Base-by-base conservation (phyloP, 345 rosid genomes). In the Citrus inodora region DNA sequence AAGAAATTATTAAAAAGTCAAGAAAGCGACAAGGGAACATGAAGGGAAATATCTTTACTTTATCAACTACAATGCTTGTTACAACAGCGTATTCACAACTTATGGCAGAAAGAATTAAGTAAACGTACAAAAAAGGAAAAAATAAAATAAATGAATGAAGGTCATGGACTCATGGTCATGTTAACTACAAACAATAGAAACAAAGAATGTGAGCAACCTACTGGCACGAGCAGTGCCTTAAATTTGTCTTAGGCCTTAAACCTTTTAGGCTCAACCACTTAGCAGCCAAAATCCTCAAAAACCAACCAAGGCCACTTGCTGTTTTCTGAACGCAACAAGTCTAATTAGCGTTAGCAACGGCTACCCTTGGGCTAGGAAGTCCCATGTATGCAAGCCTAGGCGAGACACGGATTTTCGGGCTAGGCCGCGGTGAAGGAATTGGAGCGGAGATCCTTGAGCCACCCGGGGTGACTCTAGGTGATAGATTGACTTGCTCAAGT, bases 401-500 rank as follows among this genome's bases (percentile, higher is more conserved):
- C 2, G 88, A 87, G 73, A 87, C 78, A 5, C 85, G 80, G 40
- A 85, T 81, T 76, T 42, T 79, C 2, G 87, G 88, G 81, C 87
- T 85, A 1, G 90, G 90, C 59, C 90, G 55, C 3, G 90, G 88
- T 4, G 90, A 87, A 30, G 85, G 88, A 72, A 88, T 82, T 17
- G 90, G 88, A 9, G 64, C 61, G 25, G 46, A 13, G 48, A 33
- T 71, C 48, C 70, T 82, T 21, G 74, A 16, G 66, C 84, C 79
- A 32, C 80, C 83, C 14, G 91, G 82, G 22, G 70, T 60, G 70
- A 61, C 73, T 62, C 86, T 82, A 11, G 93, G 93, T 24, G 93
- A 90, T 13, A 92, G 72, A 69, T 83, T 87, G 83, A 92, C 88
- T 77, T 92, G 91, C 76, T 90, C 92, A 17, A 92, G 87, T 67